phyloP scores from a whole-genome alignment of 768 basidiomycete species.

The Mycena polygramma region DNA sequence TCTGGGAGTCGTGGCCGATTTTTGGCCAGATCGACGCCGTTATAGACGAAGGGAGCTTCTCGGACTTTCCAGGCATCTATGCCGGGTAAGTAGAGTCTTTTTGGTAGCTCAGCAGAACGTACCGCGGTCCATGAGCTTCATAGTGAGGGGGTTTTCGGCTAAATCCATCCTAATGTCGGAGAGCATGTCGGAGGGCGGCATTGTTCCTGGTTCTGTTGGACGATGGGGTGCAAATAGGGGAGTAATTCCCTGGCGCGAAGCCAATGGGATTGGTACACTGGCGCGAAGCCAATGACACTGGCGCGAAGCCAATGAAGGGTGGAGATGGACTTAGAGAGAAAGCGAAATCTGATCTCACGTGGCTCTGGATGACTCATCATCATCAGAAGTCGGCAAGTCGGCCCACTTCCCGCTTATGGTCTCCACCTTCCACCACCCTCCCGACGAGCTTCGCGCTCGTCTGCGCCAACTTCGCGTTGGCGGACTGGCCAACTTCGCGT shows the following conservation, averaged over 20 bases:
- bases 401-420: not conserved
- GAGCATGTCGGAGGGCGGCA: too few relatives aligned
- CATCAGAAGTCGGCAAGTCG: not conserved
- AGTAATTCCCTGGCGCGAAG: not conserved
- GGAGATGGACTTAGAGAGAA: not conserved
- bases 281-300: constrained; percentile 26
- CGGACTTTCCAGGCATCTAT: constrained; percentile 14
- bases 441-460: constrained; percentile 5
- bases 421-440: too few relatives aligned
- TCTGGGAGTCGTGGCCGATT: not conserved
- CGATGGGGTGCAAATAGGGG: not conserved
- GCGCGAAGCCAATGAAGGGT: constrained; percentile 24
- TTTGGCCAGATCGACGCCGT: not conserved
- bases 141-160: constrained; percentile 1
- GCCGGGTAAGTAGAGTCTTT: not conserved
- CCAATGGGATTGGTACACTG: constrained; percentile 20
- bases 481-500: not conserved
- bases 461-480: constrained; percentile 1
- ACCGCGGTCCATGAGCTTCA: constrained; percentile 4
- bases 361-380: not conserved
- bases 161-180: not conserved
- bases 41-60: not conserved
- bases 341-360: not conserved
- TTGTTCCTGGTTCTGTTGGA: not conserved
- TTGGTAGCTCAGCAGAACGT: not conserved